phyloP scores from a whole-genome alignment of 2,329 filamentous ascomycete genomes.

The Emericellopsis cladophorae region DNA sequence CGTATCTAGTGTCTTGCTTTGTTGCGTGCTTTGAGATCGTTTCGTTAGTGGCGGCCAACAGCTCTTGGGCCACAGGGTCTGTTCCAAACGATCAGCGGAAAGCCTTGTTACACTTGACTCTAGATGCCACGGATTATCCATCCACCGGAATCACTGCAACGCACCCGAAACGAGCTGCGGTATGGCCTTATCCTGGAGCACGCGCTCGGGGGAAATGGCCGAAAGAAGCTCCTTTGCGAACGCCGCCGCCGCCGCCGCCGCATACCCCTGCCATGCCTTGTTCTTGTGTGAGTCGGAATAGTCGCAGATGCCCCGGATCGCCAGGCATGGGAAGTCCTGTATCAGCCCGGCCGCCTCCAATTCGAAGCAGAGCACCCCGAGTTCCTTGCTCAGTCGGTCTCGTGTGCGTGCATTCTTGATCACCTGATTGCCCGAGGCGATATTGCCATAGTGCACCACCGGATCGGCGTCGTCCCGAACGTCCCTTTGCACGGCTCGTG shows the following conservation, averaged over 20 bases:
- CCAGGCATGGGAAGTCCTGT: slow-evolving; percentile 16
- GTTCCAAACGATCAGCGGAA: too few species aligned
- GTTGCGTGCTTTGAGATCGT: too few species aligned
- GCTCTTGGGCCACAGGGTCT: too few species aligned
- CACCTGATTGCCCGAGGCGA: slow-evolving; percentile 21
- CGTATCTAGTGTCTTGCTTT: too few species aligned
- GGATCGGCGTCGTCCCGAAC: slow-evolving; percentile 9
- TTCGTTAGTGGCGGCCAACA: too few species aligned
- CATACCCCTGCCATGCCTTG: slow-evolving; percentile 12
- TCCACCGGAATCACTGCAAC: too few species aligned
- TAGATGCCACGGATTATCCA: too few species aligned
- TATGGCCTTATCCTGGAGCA: background rate
- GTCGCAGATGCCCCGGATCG: slow-evolving; percentile 18
- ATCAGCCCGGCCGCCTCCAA: slow-evolving; percentile 6
- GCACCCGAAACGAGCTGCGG: background rate
- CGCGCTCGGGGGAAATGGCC: background rate
- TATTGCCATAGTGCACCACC: slow-evolving; percentile 16
- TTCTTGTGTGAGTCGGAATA: slow-evolving; percentile 17
- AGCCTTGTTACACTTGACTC: too few species aligned
- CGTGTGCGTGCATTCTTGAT: slow-evolving; percentile 21
- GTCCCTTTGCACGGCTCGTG: too few species aligned
- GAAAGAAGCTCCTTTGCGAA: slow-evolving; percentile 8
- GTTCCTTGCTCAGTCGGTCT: slow-evolving; percentile 17
- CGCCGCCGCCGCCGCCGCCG: slow-evolving; percentile 11
- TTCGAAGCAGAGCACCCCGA: slow-evolving; percentile 1